Conservation (phyloP, 768 basidiomycete genomes). For the Mycena chlorophos region DNA sequence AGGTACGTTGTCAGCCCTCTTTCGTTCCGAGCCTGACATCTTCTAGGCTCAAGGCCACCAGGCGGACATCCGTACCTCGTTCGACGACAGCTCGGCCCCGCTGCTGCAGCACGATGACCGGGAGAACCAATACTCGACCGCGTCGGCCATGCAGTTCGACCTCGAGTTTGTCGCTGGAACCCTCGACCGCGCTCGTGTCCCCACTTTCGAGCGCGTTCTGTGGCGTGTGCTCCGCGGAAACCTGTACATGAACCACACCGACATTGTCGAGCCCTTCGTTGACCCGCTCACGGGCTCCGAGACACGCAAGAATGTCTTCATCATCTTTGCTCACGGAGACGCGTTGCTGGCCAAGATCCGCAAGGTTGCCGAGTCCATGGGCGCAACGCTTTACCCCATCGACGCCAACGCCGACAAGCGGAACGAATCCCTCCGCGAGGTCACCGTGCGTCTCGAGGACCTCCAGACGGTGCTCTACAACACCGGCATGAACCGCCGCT, state of each 20-base stretch:
- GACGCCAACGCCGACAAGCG: slow-evolving; percentile 94
- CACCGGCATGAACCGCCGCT: slow-evolving; percentile 79
- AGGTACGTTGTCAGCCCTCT: slow-evolving; percentile 41
- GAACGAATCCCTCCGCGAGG: slow-evolving; percentile 84
- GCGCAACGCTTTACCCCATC: slow-evolving; percentile 94
- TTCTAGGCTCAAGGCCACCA: slow-evolving; percentile 75
- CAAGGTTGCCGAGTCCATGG: slow-evolving; percentile 99
- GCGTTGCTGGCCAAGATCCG: slow-evolving; percentile 93
- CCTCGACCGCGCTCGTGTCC: slow-evolving; percentile 87
- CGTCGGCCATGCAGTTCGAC: slow-evolving; percentile 66
- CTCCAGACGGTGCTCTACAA: slow-evolving; percentile 86
- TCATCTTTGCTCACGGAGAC: slow-evolving; percentile 97
- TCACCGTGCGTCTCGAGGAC: slow-evolving; percentile 87
- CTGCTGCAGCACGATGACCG: slow-evolving; percentile 90
- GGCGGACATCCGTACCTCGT: slow-evolving; percentile 79
- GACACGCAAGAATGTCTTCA: slow-evolving; percentile 97
- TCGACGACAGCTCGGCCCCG: slow-evolving; percentile 90
- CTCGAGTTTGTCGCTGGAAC: slow-evolving; percentile 98
- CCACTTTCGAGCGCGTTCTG: slow-evolving; percentile 94
- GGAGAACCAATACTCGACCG: slow-evolving; percentile 56
- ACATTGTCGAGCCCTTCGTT: slow-evolving; percentile 90
- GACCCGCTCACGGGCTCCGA: slow-evolving; percentile 82
- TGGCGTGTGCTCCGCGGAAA: slow-evolving; percentile 99
- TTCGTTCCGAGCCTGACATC: background rate
- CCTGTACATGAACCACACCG: slow-evolving; percentile 97